These are phyloP conservation scores for Massariosphaeria phaeospora DNA, from an alignment of 495 filamentous ascomycete species.

Conservation along the genomic window DNA sequence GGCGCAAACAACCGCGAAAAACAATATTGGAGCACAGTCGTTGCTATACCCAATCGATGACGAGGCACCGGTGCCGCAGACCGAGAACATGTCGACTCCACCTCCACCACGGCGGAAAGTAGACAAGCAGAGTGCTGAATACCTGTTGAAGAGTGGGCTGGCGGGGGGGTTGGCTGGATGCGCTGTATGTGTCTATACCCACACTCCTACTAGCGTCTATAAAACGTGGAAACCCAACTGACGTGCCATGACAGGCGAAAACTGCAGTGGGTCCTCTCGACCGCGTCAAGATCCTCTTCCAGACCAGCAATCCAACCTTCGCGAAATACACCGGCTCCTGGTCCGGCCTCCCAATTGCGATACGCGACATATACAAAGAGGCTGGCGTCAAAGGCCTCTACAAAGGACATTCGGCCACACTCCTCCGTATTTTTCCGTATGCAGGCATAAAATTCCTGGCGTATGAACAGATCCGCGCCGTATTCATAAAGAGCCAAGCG, in stretches of 20 bases:
- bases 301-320: conserved; percentile 90
- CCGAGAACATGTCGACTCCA: conserved; percentile 9
- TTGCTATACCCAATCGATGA: conserved; percentile 39
- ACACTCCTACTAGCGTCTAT: background rate
- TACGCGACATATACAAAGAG: conserved; percentile 71
- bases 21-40: background rate
- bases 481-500: conserved; percentile 61
- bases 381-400: conserved; percentile 76
- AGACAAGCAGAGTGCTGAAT: conserved; percentile 73
- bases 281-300: conserved; percentile 97
- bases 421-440: conserved; percentile 94
- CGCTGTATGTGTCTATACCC: conserved; percentile 51
- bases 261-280: conserved; percentile 93
- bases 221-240: background rate
- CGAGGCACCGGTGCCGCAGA: conserved; percentile 41
- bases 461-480: conserved; percentile 85
- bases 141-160: conserved; percentile 71
- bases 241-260: conserved; percentile 64
- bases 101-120: conserved; percentile 39
- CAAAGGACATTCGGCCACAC: conserved; percentile 87
- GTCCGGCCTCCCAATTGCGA: conserved; percentile 69
- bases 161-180: conserved; percentile 80
- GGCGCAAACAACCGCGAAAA: conserved; percentile 11
- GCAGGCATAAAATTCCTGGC: conserved; percentile 96
- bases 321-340: conserved; percentile 85